A percentile compares a stretch with the other conserved stretches of the same genome.
Evolutionary conservation across 768 basidiomycete species (phyloP).

Genomic region (Dictyophora rubrovolvata): DNA sequence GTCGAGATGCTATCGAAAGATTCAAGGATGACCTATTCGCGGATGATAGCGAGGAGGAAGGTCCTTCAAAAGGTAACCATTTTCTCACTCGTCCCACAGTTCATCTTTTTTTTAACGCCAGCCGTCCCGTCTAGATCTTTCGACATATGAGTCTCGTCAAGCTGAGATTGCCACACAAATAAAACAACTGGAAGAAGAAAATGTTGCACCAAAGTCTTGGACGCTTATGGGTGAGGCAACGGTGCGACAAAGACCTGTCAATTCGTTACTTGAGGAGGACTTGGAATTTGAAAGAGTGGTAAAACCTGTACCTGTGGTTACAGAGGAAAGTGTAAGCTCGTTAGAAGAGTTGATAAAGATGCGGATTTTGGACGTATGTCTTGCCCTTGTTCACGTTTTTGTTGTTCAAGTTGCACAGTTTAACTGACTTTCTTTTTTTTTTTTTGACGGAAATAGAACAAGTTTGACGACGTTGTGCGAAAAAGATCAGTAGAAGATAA

Average conservation of each 20-base stretch:
- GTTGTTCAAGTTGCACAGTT: background rate
- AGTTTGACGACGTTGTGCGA: slow-evolving; percentile 90
- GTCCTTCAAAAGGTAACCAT: slow-evolving; percentile 12
- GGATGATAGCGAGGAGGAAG: slow-evolving; percentile 50
- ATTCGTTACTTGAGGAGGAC: slow-evolving; percentile 87
- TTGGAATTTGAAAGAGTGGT: slow-evolving; percentile 88
- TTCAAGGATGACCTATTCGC: slow-evolving; percentile 74
- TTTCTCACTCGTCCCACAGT: background rate
- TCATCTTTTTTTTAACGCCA: background rate
- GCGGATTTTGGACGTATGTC: slow-evolving; percentile 62
- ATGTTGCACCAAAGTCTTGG: slow-evolving; percentile 87
- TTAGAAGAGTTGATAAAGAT: slow-evolving; percentile 89
- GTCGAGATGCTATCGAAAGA: slow-evolving; percentile 47
- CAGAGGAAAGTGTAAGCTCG: slow-evolving; percentile 71
- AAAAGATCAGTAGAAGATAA: slow-evolving; percentile 67
- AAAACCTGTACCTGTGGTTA: slow-evolving; percentile 81
- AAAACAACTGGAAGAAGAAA: slow-evolving; percentile 69
- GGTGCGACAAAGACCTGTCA: slow-evolving; percentile 73
- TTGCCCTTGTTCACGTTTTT: background rate
- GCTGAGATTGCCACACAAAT: slow-evolving; percentile 71
- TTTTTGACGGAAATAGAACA: slow-evolving; percentile 23
- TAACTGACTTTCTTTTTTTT: background rate
- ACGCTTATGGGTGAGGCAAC: slow-evolving; percentile 84
- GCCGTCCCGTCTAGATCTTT: slow-evolving; percentile 43
- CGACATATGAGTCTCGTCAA: slow-evolving; percentile 74